Conservation (phyloP, 495 filamentous ascomycete species). For the Lasiosphaeria ovina region DNA sequence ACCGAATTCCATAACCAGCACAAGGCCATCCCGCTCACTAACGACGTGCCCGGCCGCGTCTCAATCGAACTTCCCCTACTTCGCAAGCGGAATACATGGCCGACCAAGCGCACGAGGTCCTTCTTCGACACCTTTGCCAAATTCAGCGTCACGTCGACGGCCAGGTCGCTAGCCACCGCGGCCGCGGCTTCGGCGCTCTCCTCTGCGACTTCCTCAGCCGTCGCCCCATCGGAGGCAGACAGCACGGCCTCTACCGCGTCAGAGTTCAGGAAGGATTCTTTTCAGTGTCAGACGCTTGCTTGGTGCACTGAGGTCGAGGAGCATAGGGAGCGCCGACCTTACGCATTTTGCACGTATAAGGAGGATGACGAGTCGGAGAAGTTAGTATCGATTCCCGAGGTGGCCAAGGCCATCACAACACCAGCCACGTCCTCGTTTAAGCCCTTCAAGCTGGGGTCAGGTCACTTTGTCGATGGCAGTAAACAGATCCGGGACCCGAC, state of each 20-base stretch:
- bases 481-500: constrained; percentile 35
- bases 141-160: constrained; percentile 23
- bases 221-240: background rate
- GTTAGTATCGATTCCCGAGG: constrained; percentile 31
- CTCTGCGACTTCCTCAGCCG: constrained; percentile 11
- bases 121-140: constrained; percentile 35
- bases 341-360: constrained; percentile 35
- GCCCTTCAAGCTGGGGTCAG: constrained; percentile 34
- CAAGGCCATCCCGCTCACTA: constrained; percentile 28
- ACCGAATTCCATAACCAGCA: constrained; percentile 31
- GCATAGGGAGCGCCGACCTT: constrained; percentile 22
- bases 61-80: constrained; percentile 27
- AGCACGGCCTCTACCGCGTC: constrained; percentile 15
- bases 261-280: constrained; percentile 27
- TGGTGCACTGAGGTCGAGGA: constrained; percentile 35
- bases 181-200: background rate
- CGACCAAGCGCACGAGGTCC: constrained; percentile 26
- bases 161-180: background rate
- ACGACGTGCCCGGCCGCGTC: constrained; percentile 15
- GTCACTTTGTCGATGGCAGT: constrained; percentile 36
- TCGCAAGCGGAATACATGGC: constrained; percentile 29
- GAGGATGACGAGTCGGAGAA: constrained; percentile 23
- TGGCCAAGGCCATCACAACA: constrained; percentile 36
- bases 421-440: constrained; percentile 31
- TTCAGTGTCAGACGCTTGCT: constrained; percentile 33